Evolutionary conservation across 495 filamentous ascomycete species (phyloP), one percentile per base, ranked within the genome.

Genomic region (Rhizodiscina lignyota): DNA sequence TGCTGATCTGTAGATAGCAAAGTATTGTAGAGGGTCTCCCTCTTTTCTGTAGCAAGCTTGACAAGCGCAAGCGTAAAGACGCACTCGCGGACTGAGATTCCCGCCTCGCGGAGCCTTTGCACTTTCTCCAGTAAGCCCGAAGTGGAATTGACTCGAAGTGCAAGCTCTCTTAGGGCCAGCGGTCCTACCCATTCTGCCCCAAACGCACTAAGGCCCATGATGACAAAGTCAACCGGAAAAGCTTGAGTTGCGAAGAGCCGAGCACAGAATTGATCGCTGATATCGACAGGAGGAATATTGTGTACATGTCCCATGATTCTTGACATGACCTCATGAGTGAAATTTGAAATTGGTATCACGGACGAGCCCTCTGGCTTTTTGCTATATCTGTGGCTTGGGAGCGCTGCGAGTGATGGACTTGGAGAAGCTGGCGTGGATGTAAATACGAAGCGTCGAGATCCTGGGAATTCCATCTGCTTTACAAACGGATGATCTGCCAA

Each of bases 1-100:
- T 89, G 80, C 30, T 83, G 71, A 45, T 87, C 81, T 34, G 69
- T 76, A 17, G 62, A 44, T 1, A 87, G 47, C 2, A 91, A 46
- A 37, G 67, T 61, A 10, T 63, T 51, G 8, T 86, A 59, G 32
- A 77, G 52, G 3, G 69, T 62, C 1, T 59, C 54, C 11, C 76
- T 66, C 4, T 66, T 60, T 36, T 69, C 58, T 4, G 39, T 42
- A 6, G 72, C 72, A 17, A 83, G 59, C 24, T 27, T 27, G 24
- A 27, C 13, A 8, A 27, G 8, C 13, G 24, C 8, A 8, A 8
- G 8, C 24, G 24, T 8, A 13, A 27, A 27, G 24, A 13, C 8
- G 24, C 24, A 27, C 24, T 27, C 13, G 8, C 8, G 8, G 8
- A 27, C 13, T 8, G 24, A 27, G 13, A 27, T 13, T 8, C 24